Evolutionary conservation across 352 stramenopile species (phyloP).

Genomic region (Pelagophyceae sp.): DNA sequence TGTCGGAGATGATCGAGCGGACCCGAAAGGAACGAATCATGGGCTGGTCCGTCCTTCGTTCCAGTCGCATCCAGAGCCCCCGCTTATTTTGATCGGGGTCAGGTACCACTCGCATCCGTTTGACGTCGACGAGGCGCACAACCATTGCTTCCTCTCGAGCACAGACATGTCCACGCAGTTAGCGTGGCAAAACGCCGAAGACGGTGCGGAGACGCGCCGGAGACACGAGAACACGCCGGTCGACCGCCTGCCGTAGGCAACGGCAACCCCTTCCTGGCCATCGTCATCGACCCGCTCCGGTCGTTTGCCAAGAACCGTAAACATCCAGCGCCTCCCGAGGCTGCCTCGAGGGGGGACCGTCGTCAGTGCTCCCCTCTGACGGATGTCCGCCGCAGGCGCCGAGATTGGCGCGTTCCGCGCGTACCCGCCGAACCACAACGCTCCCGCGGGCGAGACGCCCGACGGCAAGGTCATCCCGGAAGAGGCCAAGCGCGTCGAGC

Average conservation of each 20-base stretch:
- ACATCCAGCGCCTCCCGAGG: too few relatives aligned
- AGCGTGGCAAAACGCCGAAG: conserved; percentile 93
- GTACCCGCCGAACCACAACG: conserved; percentile 89
- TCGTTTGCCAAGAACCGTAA: conserved; percentile 78
- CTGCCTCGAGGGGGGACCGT: conserved; percentile 22
- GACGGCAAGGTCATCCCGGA: conserved; percentile 83
- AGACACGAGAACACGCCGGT: neutral
- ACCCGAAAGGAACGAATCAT: conserved; percentile 88
- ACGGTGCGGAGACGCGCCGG: conserved; percentile 41
- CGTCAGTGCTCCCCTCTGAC: neutral
- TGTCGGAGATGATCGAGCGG: conserved; percentile 83
- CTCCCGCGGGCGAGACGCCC: conserved; percentile 81
- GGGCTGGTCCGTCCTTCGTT: conserved; percentile 72
- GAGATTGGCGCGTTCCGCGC: conserved; percentile 94
- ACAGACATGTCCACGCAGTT: conserved; percentile 95
- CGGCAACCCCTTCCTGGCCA: conserved; percentile 89
- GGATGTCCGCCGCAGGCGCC: conserved; percentile 43
- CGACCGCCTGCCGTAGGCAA: conserved; percentile 32
- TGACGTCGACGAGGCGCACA: conserved; percentile 79
- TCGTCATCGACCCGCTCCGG: conserved; percentile 93
- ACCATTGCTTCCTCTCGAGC: conserved; percentile 92
- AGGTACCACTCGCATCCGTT: conserved; percentile 99
- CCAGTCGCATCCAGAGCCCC: neutral
- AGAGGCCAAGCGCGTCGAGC: conserved; percentile 80
- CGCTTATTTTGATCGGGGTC: conserved; percentile 65